Evolutionary conservation across 2,329 filamentous ascomycete species (phyloP), one percentile per base, ranked within the genome.

Genomic region (Akanthomyces lecanii): DNA sequence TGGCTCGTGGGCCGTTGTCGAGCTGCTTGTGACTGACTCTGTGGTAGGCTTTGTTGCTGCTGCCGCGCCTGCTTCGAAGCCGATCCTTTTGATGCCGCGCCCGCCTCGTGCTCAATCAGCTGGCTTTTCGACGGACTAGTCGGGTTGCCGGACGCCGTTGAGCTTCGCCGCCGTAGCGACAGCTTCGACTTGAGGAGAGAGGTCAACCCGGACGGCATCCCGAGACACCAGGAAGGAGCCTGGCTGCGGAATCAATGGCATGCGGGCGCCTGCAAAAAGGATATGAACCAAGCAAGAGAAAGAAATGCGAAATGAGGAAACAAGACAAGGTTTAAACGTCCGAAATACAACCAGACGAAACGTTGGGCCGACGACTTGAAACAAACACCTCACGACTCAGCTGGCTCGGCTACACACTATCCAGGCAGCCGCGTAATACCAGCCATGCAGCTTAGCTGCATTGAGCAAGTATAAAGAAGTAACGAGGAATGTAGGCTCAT

Each of bases 171-270:
- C 10, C 64, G 58, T 23, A 52, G 44, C 25, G 63, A 61, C 6
- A 67, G 64, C 62, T 64, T 65, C 68, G 78, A 78, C 70, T 77
- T 77, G 69, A 82, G 75, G 66, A 78, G 79, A 66, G 79, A 76
- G 68, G 73, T 77, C 63, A 82, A 70, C 66, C 81, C 78, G 44
- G 70, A 67, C 64, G 77, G 78, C 79, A 81, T 81, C 61, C 42
- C 44, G 28, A 28, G 25, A 45, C 23, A 14, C 23, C 38, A 30
- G 30, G 16, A 16, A 52, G 2, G 38, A 16, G 65, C 62, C 56
- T 66, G 59, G 60, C 66, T 28, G 30, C 36, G 40, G 57, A 42
- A 50, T 14, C 44, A 40, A 25, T 21, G 42, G 33, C 55, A 53
- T 36, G 12, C 50, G n/a, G 23, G 16, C 8, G 23, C 6, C 11